phyloP scores from a whole-genome alignment of 805 yeast species.

The Wickerhamomyces mucosus region DNA sequence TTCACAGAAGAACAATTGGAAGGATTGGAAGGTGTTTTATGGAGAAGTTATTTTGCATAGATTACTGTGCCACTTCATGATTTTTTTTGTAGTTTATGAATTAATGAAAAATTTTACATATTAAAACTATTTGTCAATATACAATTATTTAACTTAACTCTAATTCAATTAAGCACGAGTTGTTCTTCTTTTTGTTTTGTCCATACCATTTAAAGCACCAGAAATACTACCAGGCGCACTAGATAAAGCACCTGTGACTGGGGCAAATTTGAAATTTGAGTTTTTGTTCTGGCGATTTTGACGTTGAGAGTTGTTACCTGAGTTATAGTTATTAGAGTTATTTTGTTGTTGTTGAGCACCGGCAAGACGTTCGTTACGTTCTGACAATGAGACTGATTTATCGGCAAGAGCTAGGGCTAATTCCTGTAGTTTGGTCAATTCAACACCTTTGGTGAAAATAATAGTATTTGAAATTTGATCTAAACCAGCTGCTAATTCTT shows the following conservation, averaged over 20 bases:
- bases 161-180: slow-evolving; percentile 11
- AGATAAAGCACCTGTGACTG: slow-evolving; percentile 25
- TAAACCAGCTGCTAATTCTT: slow-evolving; percentile 68
- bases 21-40: slow-evolving; percentile 87
- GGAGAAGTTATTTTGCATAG: slow-evolving; percentile 88
- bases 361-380: slow-evolving; percentile 77
- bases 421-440: slow-evolving; percentile 77
- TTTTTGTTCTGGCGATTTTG: slow-evolving; percentile 18
- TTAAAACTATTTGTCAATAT: no score
- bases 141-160: not conserved
- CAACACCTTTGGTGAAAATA: slow-evolving; percentile 67
- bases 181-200: slow-evolving; percentile 21
- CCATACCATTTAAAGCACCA: slow-evolving; percentile 30
- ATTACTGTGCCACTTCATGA: not conserved
- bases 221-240: slow-evolving; percentile 25
- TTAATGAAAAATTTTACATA: no score
- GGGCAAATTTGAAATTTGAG: slow-evolving; percentile 21
- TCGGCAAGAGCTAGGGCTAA: slow-evolving; percentile 80
- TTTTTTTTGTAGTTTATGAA: not conserved
- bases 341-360: slow-evolving; percentile 42
- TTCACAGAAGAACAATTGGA: slow-evolving; percentile 76
- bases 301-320: slow-evolving; percentile 15
- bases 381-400: slow-evolving; percentile 66
- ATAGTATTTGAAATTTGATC: slow-evolving; percentile 57
- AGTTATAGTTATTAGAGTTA: slow-evolving; percentile 12